A percentile compares a stretch with the other conserved stretches of the same genome.
phyloP scores from a whole-genome alignment of 1,139 yeast species.

The Sugiyamaella sp. region DNA sequence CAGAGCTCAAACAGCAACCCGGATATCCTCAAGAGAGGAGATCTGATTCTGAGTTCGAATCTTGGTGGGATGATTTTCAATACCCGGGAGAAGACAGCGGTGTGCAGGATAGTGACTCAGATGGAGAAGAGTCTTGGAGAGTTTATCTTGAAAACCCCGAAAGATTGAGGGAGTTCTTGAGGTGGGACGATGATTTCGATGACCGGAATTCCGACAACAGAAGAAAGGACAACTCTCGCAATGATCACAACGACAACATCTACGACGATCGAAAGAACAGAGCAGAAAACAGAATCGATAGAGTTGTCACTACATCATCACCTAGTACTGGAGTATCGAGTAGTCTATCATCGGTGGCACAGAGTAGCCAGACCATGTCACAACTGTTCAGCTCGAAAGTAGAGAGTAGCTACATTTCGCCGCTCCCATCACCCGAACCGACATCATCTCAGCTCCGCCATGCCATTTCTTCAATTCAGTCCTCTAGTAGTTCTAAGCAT shows the following conservation, averaged over 20 bases:
- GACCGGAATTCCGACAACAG: neutral
- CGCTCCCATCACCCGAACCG: too few relatives aligned
- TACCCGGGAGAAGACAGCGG: neutral
- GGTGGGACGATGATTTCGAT: slow-evolving; percentile 11
- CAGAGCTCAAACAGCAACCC: too few relatives aligned
- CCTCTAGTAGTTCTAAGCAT: too few relatives aligned
- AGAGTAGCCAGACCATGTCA: too few relatives aligned
- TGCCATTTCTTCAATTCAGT: too few relatives aligned
- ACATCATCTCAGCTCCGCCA: too few relatives aligned
- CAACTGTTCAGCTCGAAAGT: too few relatives aligned
- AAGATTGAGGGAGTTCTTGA: slow-evolving; percentile 2
- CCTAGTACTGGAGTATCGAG: too few relatives aligned
- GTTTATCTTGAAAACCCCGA: slow-evolving; percentile 9
- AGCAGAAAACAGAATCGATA: neutral
- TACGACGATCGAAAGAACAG: neutral
- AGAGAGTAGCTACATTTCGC: too few relatives aligned
- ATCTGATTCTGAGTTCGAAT: neutral
- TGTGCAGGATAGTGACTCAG: neutral
- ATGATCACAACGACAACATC: neutral
- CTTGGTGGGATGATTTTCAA: slow-evolving; percentile 11
- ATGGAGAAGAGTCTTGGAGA: slow-evolving; percentile 12
- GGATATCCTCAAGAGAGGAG: too few relatives aligned
- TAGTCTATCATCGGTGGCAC: too few relatives aligned
- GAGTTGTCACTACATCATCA: neutral
- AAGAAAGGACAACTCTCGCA: neutral